Evolutionary conservation across 2,329 filamentous ascomycete species (phyloP), one percentile per base, ranked within the genome.

Genomic region (Fusarium ramigenum): DNA sequence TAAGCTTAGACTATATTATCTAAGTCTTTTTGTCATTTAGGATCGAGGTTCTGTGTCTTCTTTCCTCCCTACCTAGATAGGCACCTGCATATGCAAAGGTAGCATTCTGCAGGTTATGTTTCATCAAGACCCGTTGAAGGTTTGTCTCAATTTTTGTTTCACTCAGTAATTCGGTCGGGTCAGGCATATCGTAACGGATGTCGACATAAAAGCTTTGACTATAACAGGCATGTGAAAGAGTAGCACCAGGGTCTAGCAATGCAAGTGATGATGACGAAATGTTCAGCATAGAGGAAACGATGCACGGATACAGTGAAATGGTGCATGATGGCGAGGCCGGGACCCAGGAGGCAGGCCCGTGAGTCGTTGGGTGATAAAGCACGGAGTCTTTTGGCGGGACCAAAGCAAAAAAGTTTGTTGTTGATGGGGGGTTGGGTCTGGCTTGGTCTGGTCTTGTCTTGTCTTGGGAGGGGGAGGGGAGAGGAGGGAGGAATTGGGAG

Each of bases 231-330:
- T 73, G 70, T 60, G 70, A 63, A 70, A 39, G 40, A 47, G 50
- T 28, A 50, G 46, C 39, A 63, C 40, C 37, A 56, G 52, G 70
- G 70, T 60, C 37, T 32, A 61, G 34, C 28, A 50, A 66, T 67
- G 66, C 66, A 71, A 64, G 66, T 69, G 65, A 67, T 67, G 23
- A 73, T 73, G 70, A 73, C 70, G 70, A 54, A 65, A 70, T 60
- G 32, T 60, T 60, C 39, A 62, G 59, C 28, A 66, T 30, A 43
- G 63, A 49, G 44, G 42, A 73, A 72, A 60, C 54, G 67, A 73
- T 66, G 63, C 43, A 58, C 54, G 54, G 54, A 65, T 64, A 65
- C 46, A 64, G 47, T 30, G 19, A 60, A 60, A 30, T 19, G 58
- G 61, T 57, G 63, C 61, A 73, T 73, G 54, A 62, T 46, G 66